Evolutionary conservation across 345 rosid genomes (phyloP).

Genomic region (Hibiscus syriacus): DNA sequence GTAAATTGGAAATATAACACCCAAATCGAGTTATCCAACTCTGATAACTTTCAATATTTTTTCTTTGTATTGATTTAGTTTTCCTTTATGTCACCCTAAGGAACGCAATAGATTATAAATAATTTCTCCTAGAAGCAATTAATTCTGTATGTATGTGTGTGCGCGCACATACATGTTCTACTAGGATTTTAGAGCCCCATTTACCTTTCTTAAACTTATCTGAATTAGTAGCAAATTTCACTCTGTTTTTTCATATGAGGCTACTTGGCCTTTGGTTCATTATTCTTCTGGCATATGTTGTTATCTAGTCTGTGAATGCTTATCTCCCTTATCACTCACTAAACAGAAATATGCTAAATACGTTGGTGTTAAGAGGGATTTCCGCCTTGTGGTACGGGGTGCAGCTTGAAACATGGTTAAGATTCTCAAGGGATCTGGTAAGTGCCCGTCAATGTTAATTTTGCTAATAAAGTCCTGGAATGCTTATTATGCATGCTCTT

Average conservation of each 20-base stretch:
- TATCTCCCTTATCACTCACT: slow-evolving; percentile 13
- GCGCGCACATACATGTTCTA: neutral
- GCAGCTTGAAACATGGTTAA: slow-evolving; percentile 91
- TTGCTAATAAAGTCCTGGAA: neutral
- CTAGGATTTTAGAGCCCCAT: neutral
- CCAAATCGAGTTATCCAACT: neutral
- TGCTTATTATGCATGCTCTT: neutral
- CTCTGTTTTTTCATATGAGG: neutral
- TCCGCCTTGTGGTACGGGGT: slow-evolving; percentile 92
- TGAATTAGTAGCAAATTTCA: slow-evolving; percentile 2
- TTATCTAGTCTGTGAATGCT: slow-evolving; percentile 13
- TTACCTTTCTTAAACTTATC: neutral
- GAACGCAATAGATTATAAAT: slow-evolving; percentile 2
- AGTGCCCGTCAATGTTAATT: slow-evolving; percentile 20
- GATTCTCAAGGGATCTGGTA: slow-evolving; percentile 76
- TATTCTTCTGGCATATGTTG: slow-evolving; percentile 6
- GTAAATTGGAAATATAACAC: slow-evolving; percentile 25
- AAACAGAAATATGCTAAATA: slow-evolving; percentile 75
- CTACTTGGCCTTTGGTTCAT: slow-evolving; percentile 3
- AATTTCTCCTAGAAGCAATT: neutral
- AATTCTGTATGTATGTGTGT: neutral
- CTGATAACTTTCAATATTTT: neutral
- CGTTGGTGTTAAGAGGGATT: slow-evolving; percentile 91
- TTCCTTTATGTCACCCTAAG: neutral
- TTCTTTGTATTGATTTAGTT: neutral